phyloP scores from a whole-genome alignment of 257 asterid genomes.

The Gardenia jasminoides region DNA sequence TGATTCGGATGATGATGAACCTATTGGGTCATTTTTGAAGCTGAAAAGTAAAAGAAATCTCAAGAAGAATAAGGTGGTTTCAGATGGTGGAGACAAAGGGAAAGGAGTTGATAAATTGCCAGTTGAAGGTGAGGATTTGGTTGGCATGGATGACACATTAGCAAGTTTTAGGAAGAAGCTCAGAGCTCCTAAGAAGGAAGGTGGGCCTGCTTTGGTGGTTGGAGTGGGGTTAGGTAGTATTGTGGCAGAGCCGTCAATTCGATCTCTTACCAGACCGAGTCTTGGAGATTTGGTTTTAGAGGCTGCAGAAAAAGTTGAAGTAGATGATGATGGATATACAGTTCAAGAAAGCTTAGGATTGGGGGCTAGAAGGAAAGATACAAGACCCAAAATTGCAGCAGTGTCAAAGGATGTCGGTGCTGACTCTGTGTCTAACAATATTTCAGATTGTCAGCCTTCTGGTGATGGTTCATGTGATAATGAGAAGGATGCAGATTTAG shows the following conservation, averaged over 20 bases:
- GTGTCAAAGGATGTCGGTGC: slow-evolving; percentile 25
- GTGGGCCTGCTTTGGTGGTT: slow-evolving; percentile 33
- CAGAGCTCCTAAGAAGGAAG: slow-evolving; percentile 70
- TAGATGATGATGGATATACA: slow-evolving; percentile 31
- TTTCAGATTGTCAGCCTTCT: slow-evolving; percentile 23
- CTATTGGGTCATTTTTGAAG: slow-evolving; percentile 73
- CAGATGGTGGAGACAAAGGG: slow-evolving; percentile 38
- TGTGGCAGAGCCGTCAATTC: slow-evolving; percentile 30
- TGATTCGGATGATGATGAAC: slow-evolving; percentile 81
- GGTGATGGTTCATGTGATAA: slow-evolving; percentile 21
- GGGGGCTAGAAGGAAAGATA: slow-evolving; percentile 37
- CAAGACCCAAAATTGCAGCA: slow-evolving; percentile 37
- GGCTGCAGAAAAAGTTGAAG: slow-evolving; percentile 31
- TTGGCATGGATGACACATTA: slow-evolving; percentile 87
- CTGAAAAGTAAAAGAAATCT: slow-evolving; percentile 49
- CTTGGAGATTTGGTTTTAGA: slow-evolving; percentile 27
- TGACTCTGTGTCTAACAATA: slow-evolving; percentile 28
- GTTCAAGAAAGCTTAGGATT: slow-evolving; percentile 31
- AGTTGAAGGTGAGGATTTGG: slow-evolving; percentile 51
- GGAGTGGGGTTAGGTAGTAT: slow-evolving; percentile 28
- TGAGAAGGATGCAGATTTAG: slow-evolving; percentile 36
- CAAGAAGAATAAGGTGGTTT: slow-evolving; percentile 55
- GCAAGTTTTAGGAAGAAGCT: slow-evolving; percentile 83
- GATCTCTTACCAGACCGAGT: slow-evolving; percentile 29
- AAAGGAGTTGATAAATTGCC: slow-evolving; percentile 40